Conservation (phyloP, 495 filamentous ascomycete species). For the Aspergillus bertholletiae region DNA sequence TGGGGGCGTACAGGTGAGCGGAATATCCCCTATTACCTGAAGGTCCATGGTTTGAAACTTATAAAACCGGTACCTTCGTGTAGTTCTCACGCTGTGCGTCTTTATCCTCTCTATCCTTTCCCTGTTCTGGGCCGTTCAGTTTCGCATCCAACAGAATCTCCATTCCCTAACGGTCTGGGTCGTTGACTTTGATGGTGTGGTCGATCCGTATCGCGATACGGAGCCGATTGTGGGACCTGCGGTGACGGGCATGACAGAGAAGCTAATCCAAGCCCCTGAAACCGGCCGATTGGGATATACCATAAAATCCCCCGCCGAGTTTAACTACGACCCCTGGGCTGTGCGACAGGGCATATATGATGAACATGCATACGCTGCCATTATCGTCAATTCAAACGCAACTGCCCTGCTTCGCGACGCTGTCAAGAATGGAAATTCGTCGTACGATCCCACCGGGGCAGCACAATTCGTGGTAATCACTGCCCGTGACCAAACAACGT, state of each 20-base stretch:
- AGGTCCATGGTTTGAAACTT: not conserved
- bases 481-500: conserved; percentile 55
- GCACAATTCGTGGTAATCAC: conserved; percentile 57
- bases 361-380: conserved; percentile 58
- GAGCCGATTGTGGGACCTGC: conserved; percentile 53
- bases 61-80: not conserved
- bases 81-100: conserved; percentile 50
- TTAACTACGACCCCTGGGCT: conserved; percentile 53
- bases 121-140: conserved; percentile 60
- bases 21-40: not conserved
- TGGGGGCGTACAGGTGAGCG: conserved; percentile 28
- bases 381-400: conserved; percentile 65
- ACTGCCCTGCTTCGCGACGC: conserved; percentile 57
- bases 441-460: conserved; percentile 61
- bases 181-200: conserved; percentile 61
- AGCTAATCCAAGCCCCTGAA: conserved; percentile 26
- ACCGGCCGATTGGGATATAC: conserved; percentile 45
- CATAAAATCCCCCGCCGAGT: conserved; percentile 47
- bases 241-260: conserved; percentile 39
- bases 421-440: conserved; percentile 51
- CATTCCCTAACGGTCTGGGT: conserved; percentile 52
- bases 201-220: conserved; percentile 46
- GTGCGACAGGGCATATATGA: conserved; percentile 62
- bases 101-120: conserved; percentile 55
- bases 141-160: conserved; percentile 44